phyloP scores from a whole-genome alignment of 306 rosid species.

The Pterocarpus macrocarpus region DNA sequence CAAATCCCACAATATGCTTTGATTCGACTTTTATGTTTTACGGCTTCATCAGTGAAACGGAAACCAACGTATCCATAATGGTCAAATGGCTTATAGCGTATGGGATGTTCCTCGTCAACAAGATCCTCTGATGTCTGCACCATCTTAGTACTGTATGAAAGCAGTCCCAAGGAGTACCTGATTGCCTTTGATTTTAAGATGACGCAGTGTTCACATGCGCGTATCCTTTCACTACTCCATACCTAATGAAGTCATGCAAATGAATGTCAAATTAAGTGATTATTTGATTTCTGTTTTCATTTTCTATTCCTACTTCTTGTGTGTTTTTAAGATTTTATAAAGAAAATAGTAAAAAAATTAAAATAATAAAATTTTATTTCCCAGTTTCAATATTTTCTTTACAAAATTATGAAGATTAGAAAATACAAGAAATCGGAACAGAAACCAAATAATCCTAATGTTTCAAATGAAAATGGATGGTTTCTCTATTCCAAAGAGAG shows the following conservation, averaged over 20 bases:
- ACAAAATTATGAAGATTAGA: too few species aligned
- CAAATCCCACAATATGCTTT: conserved; percentile 39
- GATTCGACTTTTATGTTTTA: not conserved
- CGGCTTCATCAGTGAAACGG: not conserved
- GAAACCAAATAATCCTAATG: too few species aligned
- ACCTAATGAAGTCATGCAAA: conserved; percentile 10
- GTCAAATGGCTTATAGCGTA: conserved; percentile 18
- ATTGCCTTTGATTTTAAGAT: conserved; percentile 13
- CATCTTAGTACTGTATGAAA: conserved; percentile 23
- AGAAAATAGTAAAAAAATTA: too few species aligned
- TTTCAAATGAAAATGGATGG: too few species aligned
- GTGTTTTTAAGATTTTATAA: too few species aligned
- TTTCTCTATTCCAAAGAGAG: too few species aligned
- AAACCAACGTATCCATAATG: conserved; percentile 26
- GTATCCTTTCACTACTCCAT: conserved; percentile 46
- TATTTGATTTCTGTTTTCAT: too few species aligned
- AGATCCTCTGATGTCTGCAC: conserved; percentile 38
- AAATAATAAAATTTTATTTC: too few species aligned
- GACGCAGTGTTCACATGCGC: conserved; percentile 35
- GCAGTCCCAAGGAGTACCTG: conserved; percentile 45
- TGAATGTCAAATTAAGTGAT: not conserved
- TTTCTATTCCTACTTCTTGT: too few species aligned
- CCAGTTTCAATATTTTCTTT: too few species aligned
- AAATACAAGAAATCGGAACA: too few species aligned
- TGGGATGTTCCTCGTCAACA: conserved; percentile 32